phyloP scores from a whole-genome alignment of 2,329 filamentous ascomycete species.

The Triangularia verruculosa region DNA sequence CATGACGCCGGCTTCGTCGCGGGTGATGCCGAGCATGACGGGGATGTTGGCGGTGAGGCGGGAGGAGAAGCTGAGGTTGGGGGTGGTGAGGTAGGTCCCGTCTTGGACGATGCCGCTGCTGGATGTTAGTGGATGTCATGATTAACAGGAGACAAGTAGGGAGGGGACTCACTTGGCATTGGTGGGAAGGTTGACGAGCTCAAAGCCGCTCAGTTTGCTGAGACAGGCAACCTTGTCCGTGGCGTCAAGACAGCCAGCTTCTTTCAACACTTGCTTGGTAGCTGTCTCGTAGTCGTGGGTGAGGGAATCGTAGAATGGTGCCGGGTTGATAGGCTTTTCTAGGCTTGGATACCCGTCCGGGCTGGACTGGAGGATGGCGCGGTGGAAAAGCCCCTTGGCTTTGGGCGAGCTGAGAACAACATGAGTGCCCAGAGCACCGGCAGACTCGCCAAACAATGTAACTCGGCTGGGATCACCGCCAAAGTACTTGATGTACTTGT shows the following conservation, averaged over 20 bases:
- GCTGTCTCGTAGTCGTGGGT: conserved; percentile 23
- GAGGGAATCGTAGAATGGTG: conserved; percentile 26
- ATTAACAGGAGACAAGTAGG: neutral
- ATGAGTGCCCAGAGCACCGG: conserved; percentile 28
- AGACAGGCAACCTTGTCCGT: conserved; percentile 29
- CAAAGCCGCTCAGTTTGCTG: conserved; percentile 28
- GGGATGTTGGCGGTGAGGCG: conserved; percentile 27
- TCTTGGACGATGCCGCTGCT: conserved; percentile 30
- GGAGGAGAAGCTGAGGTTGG: conserved; percentile 30
- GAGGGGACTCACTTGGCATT: conserved; percentile 29
- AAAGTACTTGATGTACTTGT: conserved; percentile 35
- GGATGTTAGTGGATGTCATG: neutral
- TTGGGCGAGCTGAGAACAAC: conserved; percentile 30
- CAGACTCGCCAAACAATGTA: conserved; percentile 38
- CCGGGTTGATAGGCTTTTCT: conserved; percentile 16
- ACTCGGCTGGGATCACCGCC: conserved; percentile 34
- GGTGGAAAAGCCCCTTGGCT: conserved; percentile 31
- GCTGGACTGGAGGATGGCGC: conserved; percentile 33
- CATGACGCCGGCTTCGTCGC: conserved; percentile 32
- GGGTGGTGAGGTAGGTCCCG: conserved; percentile 30
- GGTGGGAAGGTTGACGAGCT: conserved; percentile 31
- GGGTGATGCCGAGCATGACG: conserved; percentile 38
- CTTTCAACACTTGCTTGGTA: conserved; percentile 27
- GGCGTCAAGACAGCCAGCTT: conserved; percentile 28
- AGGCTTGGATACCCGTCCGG: conserved; percentile 27